phyloP scores from a whole-genome alignment of 345 rosid species.

The Salix koriyanagi region DNA sequence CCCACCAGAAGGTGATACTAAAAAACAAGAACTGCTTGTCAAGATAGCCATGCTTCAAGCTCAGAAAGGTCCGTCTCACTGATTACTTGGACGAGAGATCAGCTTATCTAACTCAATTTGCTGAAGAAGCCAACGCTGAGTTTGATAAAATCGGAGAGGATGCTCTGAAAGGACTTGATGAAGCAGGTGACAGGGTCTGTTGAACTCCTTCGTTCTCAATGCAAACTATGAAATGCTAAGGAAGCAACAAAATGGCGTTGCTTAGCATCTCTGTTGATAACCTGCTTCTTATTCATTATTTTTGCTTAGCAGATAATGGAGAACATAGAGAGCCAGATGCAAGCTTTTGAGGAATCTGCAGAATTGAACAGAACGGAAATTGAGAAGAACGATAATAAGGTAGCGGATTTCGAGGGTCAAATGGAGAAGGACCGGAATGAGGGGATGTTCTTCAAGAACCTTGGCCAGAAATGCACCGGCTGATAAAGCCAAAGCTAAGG shows the following conservation, averaged over 20 bases:
- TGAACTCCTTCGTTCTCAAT: conserved; percentile 1
- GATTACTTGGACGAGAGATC: conserved; percentile 78
- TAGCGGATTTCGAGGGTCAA: conserved; percentile 68
- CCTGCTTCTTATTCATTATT: conserved; percentile 14
- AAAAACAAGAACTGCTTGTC: conserved; percentile 75
- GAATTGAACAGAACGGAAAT: conserved; percentile 57
- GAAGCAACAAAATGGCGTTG: background rate
- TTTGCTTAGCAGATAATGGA: conserved; percentile 60
- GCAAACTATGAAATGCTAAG: background rate
- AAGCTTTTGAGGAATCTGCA: conserved; percentile 78
- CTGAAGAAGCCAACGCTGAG: conserved; percentile 79
- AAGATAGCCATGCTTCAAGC: conserved; percentile 82
- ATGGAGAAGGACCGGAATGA: conserved; percentile 65
- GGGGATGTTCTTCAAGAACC: conserved; percentile 83
- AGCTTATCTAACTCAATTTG: conserved; percentile 69
- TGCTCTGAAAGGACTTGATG: conserved; percentile 81
- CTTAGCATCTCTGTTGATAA: conserved; percentile 10
- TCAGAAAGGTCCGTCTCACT: conserved; percentile 79
- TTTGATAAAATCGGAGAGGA: conserved; percentile 87
- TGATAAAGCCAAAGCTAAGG: conserved; percentile 53
- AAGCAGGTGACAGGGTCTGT: conserved; percentile 78
- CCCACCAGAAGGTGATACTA: conserved; percentile 61
- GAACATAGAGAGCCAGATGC: conserved; percentile 79
- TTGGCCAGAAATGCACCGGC: conserved; percentile 46
- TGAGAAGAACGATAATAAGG: conserved; percentile 54